Conservation (phyloP, 768 basidiomycete genomes). For the Trametes cubensis region DNA sequence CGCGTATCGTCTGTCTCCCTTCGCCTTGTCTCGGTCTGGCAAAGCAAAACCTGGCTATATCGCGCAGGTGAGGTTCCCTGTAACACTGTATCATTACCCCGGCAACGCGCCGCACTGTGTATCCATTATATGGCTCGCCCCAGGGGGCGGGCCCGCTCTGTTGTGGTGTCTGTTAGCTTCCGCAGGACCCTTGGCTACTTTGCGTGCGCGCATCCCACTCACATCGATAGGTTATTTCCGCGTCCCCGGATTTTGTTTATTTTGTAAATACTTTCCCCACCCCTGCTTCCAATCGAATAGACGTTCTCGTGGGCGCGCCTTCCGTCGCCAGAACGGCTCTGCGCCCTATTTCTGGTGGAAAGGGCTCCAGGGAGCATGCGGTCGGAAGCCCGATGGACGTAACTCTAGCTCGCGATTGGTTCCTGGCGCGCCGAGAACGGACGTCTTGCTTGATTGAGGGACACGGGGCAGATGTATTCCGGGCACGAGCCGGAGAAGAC, state of each 20-base stretch:
- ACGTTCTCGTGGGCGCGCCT: slow-evolving; percentile 19
- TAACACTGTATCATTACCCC: slow-evolving; percentile 23
- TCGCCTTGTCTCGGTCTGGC: not conserved
- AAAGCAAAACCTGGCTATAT: not conserved
- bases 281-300: slow-evolving; percentile 8
- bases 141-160: slow-evolving; percentile 15
- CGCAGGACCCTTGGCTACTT: slow-evolving; percentile 8
- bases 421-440: slow-evolving; percentile 17
- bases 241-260: slow-evolving; percentile 28
- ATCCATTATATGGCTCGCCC: slow-evolving; percentile 24
- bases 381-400: slow-evolving; percentile 21
- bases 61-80: slow-evolving; percentile 7
- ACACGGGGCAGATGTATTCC: slow-evolving; percentile 8
- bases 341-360: slow-evolving; percentile 17
- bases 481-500: slow-evolving; percentile 11
- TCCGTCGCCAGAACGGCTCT: slow-evolving; percentile 17
- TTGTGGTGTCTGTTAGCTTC: slow-evolving; percentile 6
- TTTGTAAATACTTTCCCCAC: slow-evolving; percentile 28
- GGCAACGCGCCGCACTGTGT: slow-evolving; percentile 25
- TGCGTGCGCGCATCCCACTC: slow-evolving; percentile 11
- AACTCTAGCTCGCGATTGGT: slow-evolving; percentile 20
- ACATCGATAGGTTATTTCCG: slow-evolving; percentile 29
- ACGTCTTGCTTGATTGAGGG: slow-evolving; percentile 19
- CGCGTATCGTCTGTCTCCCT: slow-evolving; percentile 5
- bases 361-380: slow-evolving; percentile 11